Evolutionary conservation across 306 rosid genomes (phyloP).

Genomic region (Hylodesmum podocarpum): DNA sequence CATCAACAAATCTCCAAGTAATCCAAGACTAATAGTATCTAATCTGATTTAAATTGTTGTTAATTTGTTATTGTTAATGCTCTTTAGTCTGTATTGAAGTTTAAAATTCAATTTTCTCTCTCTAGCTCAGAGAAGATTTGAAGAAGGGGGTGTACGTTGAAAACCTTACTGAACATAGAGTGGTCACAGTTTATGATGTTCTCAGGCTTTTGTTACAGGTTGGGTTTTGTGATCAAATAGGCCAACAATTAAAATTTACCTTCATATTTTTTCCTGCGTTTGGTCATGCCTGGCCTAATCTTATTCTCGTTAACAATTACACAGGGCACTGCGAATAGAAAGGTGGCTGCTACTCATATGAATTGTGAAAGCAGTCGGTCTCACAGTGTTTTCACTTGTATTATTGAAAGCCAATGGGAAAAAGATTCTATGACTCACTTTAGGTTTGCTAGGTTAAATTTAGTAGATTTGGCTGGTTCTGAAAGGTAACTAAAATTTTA

Average conservation of each 20-base stretch:
- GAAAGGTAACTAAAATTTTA: constrained; percentile 63
- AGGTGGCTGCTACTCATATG: constrained; percentile 94
- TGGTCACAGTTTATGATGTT: constrained; percentile 74
- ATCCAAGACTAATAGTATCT: constrained; percentile 26
- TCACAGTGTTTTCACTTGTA: constrained; percentile 96
- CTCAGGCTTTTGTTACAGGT: constrained; percentile 89
- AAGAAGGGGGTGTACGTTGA: constrained; percentile 97
- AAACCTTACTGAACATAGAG: constrained; percentile 76
- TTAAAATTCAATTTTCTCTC: constrained; percentile 21
- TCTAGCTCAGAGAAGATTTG: constrained; percentile 95
- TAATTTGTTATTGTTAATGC: neutral
- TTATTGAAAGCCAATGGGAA: constrained; percentile 90
- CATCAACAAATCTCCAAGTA: constrained; percentile 91
- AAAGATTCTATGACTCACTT: constrained; percentile 83
- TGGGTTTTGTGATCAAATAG: constrained; percentile 6
- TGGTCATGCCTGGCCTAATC: constrained; percentile 21
- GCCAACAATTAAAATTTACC: neutral
- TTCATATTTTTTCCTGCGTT: constrained; percentile 22
- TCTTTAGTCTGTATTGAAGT: neutral
- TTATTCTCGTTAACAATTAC: constrained; percentile 34
- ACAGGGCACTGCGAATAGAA: constrained; percentile 91
- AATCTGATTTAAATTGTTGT: constrained; percentile 27
- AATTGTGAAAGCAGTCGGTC: constrained; percentile 94
- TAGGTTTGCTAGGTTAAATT: constrained; percentile 92
- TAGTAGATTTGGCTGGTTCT: constrained; percentile 96